Base-by-base conservation (phyloP, 2,329 filamentous ascomycete species). In the Pseudocercospora fuligena region DNA sequence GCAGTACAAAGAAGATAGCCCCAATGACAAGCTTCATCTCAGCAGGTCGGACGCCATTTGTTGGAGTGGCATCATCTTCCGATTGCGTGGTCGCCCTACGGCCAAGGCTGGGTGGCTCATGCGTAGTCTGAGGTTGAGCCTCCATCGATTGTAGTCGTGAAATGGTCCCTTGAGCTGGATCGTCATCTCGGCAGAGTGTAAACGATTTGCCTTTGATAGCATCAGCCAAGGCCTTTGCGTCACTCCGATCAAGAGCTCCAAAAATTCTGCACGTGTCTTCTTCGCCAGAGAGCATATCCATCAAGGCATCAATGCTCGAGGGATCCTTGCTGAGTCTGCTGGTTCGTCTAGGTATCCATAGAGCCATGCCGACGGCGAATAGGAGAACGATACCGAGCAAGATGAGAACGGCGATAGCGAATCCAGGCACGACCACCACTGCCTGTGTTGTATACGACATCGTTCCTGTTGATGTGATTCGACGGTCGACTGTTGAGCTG, bases 361-460 rank as follows among this genome's bases (percentile, higher is more conserved):
- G 70, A 0, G 79, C 25, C 1, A 81, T 60, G 0, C 60, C 62
- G 0, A 73, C 51, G 0, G 75, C 67, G 5, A 72, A 66, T 0
- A 80, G 16, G 0, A 73, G 73, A 0, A 80, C 65, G 0, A 72
- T 31, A 0, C 65, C 75, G 0, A 83, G 70, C 1, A 82, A 60
- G 0, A 70, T 77, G 19, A 80, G 76, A 0, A 81, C 77, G 7
- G 80, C 70, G 40, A 79, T 80, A 0, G 76, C 73, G 47, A 83
- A 83, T 0, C 76, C 65, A 0, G 79, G 75, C 1, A 80, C 77
- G 1, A 82, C 65, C 0, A 81, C 66, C 0, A 83, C 75, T 0
- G 80, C 75, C 19, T 80, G 68, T 0, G 72, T 77, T 0, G 11
- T 66, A 16, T 77, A 73, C 6, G 61, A 21, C n/a, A 23, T 51